A percentile compares a stretch with the other conserved stretches of the same genome.
These are phyloP conservation scores for Wickerhamiella bombiphila DNA, from an alignment of 805 yeast genomes.

Conservation along the genomic window DNA sequence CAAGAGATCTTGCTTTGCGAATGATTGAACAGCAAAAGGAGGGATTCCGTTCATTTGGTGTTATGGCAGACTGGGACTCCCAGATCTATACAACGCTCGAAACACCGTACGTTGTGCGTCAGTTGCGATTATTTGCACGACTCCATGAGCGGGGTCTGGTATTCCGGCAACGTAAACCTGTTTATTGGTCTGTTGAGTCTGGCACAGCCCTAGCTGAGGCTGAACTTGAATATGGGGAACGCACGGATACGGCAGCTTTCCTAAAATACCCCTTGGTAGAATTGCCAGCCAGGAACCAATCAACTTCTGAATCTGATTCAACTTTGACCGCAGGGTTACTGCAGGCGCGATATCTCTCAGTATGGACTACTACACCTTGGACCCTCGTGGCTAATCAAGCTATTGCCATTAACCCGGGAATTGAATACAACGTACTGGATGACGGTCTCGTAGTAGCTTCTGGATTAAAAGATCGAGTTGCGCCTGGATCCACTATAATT, in stretches of 20 bases:
- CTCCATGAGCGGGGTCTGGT: conserved; percentile 55
- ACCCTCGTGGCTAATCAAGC: conserved; percentile 82
- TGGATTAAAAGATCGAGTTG: conserved; percentile 28
- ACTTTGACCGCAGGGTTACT: neutral
- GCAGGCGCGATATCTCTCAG: conserved; percentile 20
- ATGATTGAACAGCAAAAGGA: conserved; percentile 50
- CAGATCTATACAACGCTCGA: conserved; percentile 51
- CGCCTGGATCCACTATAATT: conserved; percentile 4
- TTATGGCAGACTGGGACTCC: conserved; percentile 72
- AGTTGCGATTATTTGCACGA: conserved; percentile 51
- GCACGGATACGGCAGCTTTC: conserved; percentile 9
- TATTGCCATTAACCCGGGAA: conserved; percentile 47
- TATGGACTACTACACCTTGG: conserved; percentile 99
- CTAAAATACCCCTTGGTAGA: conserved; percentile 6
- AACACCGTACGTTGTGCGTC: conserved; percentile 57
- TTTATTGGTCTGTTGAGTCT: conserved; percentile 93
- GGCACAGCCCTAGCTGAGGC: conserved; percentile 93
- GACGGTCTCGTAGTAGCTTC: conserved; percentile 44
- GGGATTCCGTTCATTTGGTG: conserved; percentile 55
- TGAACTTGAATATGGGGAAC: conserved; percentile 78
- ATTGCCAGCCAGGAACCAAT: too few species aligned
- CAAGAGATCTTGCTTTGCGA: conserved; percentile 51
- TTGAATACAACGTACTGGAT: conserved; percentile 40
- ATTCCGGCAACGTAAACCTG: conserved; percentile 81
- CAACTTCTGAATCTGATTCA: too few species aligned